Conservation (phyloP, 129 eudicot species). For the Flaveria robusta region DNA sequence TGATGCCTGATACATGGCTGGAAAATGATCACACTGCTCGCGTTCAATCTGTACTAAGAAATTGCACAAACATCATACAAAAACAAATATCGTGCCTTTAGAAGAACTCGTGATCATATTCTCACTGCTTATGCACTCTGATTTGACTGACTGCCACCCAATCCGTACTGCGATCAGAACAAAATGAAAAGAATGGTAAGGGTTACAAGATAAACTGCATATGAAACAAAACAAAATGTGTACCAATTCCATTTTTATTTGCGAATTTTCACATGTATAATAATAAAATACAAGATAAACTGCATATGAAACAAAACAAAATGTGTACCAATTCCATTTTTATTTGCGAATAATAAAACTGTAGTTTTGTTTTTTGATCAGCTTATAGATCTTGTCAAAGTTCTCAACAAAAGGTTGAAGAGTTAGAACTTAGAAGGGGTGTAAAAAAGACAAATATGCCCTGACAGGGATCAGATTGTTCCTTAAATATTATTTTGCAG, state of each 20-base stretch:
- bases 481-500: too few species aligned
- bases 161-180: slow-evolving; percentile 61
- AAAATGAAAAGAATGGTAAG: slow-evolving; percentile 8
- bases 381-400: neutral
- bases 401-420: neutral
- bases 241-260: neutral
- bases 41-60: slow-evolving; percentile 28
- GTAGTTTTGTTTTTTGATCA: neutral
- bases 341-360: neutral
- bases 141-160: slow-evolving; percentile 41
- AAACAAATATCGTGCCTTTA: slow-evolving; percentile 1
- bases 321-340: neutral
- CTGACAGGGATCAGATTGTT: neutral
- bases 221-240: slow-evolving; percentile 6
- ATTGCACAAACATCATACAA: slow-evolving; percentile 23
- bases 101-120: slow-evolving; percentile 3
- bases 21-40: slow-evolving; percentile 24
- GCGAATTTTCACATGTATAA: slow-evolving; percentile 5
- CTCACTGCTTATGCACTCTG: slow-evolving; percentile 39
- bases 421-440: neutral
- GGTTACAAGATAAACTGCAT: slow-evolving; percentile 1
- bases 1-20: slow-evolving; percentile 24
- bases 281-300: slow-evolving; percentile 7
- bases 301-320: neutral
- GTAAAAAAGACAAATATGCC: neutral